Evolutionary conservation across 2,329 filamentous ascomycete genomes (phyloP), one percentile per base, ranked within the genome.

Genomic region (Fusarium cicatricum): DNA sequence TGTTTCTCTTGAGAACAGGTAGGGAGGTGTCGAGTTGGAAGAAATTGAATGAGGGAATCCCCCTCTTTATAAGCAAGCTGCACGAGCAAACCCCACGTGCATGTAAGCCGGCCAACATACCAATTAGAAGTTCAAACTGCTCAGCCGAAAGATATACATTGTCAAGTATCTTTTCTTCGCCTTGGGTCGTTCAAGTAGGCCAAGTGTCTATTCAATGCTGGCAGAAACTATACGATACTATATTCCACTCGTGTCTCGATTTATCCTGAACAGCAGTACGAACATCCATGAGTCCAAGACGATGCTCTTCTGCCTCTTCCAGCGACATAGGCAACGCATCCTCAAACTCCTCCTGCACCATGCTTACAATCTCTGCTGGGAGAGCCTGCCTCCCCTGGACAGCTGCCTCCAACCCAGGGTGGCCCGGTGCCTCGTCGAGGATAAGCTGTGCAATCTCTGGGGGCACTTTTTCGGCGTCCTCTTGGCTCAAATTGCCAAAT

Each of bases 221-320:
- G 0, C 64, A 66, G 11, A 66, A 66, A 5, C 29, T 62, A 4
- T 66, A 66, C 8, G 32, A 31, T 0, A 38, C 17, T 0, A 0
- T 0, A 2, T 32, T 8, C 64, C 64, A 66, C 0, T 2, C 29
- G 0, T 14, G 0, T n/a, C 45, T 45, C 0, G 48, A 45, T 0
- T 40, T 15, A 0, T 15, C 11, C 0, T 66, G 58, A 12, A 52
- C 54, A 0, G 15, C 1, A 5, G 37, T 56, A 5, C 62, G 23
- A 3, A 40, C 50, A 4, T 62, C 28, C 61, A 65, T 67, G 1
- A 67, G 1, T 31, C 57, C 47, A 4, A 67, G 0, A 0, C 64
- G 43, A 37, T 67, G 64, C 14, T 52, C 43, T 14, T 57, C 62
- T 0, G 64, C 64, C 9, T 67, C 61, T 0, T 55, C 41, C 16